Evolutionary conservation across 2,329 filamentous ascomycete species (phyloP).

Genomic region (Sporothrix curviconia): DNA sequence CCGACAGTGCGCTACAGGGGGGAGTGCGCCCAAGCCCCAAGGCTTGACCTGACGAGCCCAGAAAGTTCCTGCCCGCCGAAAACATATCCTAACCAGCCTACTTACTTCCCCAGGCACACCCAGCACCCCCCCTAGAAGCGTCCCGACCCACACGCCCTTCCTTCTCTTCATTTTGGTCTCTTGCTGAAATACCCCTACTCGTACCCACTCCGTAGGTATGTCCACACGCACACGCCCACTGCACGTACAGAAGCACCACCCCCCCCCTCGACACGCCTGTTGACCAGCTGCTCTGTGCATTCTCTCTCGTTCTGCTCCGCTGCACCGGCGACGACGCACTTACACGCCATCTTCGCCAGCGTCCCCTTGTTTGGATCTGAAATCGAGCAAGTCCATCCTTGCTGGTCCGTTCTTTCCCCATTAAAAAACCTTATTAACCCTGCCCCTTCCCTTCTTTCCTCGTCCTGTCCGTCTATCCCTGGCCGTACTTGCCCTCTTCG

Average conservation of each 20-base stretch:
- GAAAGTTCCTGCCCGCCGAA: background rate
- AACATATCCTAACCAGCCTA: background rate
- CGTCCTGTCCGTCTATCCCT: background rate
- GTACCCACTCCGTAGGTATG: too few relatives aligned
- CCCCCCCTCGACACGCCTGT: background rate
- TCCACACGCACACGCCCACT: background rate
- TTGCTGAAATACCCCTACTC: too few relatives aligned
- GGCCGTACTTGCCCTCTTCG: background rate
- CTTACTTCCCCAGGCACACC: too few relatives aligned
- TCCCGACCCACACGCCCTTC: background rate
- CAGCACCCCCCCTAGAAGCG: too few relatives aligned
- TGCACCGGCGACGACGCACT: background rate
- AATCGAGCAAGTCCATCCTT: slow-evolving; percentile 3
- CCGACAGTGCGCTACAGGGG: background rate
- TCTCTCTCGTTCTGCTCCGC: background rate
- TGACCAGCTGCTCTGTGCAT: slow-evolving; percentile 5
- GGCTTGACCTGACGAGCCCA: too few relatives aligned
- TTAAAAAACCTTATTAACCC: slow-evolving; percentile 11
- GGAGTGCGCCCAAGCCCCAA: too few relatives aligned
- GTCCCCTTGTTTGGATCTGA: background rate
- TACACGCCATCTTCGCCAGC: background rate
- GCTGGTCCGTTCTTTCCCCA: slow-evolving; percentile 2
- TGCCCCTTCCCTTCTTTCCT: slow-evolving; percentile 3
- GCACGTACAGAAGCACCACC: too few relatives aligned
- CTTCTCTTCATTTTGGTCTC: background rate